Conservation (phyloP, 78 protist species). For the Trichosphaerium sp. region DNA sequence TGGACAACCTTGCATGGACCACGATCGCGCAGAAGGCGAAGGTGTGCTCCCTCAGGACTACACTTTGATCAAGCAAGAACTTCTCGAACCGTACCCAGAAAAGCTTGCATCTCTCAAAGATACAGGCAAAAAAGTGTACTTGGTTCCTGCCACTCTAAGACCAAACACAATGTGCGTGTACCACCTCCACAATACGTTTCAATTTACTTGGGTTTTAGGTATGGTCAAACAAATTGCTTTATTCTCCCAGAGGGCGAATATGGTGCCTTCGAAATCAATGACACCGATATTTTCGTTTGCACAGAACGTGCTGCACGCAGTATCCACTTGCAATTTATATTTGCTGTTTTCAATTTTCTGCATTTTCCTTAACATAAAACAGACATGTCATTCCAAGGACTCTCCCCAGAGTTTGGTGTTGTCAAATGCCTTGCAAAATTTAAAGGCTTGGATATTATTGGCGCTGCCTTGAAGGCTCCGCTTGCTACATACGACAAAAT, state of each 20-base stretch:
- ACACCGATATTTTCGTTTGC: conserved; percentile 61
- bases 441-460: conserved; percentile 80
- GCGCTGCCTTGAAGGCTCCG: conserved; percentile 81
- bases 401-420: conserved; percentile 50
- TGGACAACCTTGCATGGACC: conserved; percentile 99
- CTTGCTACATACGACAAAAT: conserved; percentile 48
- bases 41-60: conserved; percentile 95
- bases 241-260: conserved; percentile 82
- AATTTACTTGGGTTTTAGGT: neutral
- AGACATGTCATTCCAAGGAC: conserved; percentile 79
- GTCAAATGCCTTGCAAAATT: conserved; percentile 14
- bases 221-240: conserved; percentile 99
- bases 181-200: neutral
- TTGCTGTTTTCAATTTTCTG: neutral
- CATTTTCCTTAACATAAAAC: neutral
- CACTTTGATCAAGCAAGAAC: conserved; percentile 79
- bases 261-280: conserved; percentile 71
- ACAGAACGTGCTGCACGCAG: conserved; percentile 74
- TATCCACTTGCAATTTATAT: neutral
- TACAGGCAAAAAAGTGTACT: conserved; percentile 52
- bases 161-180: conserved; percentile 98
- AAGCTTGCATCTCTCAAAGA: conserved; percentile 13
- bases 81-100: conserved; percentile 61
- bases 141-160: conserved; percentile 98
- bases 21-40: conserved; percentile 96